Conservation (phyloP, 306 rosid species). For the Dryas drummondii region DNA sequence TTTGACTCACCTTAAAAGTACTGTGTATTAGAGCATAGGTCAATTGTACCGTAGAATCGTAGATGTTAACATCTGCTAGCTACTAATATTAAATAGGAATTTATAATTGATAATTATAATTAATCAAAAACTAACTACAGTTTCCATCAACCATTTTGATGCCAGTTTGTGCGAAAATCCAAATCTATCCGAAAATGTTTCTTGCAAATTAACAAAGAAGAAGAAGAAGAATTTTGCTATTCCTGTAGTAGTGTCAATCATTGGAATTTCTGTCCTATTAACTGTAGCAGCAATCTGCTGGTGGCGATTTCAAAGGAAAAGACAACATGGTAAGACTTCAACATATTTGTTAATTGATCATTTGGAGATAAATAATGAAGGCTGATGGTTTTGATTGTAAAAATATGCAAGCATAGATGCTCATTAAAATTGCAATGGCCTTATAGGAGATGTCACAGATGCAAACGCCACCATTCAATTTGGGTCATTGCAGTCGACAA, state of each 20-base stretch:
- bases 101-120: not conserved
- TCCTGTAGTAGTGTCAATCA: slow-evolving; percentile 42
- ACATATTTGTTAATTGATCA: not conserved
- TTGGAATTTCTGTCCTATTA: slow-evolving; percentile 34
- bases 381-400: not conserved
- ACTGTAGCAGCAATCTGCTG: slow-evolving; percentile 11
- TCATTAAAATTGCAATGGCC: slow-evolving; percentile 6
- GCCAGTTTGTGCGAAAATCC: slow-evolving; percentile 36
- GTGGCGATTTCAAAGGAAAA: slow-evolving; percentile 14
- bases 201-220: slow-evolving; percentile 31
- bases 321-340: slow-evolving; percentile 3
- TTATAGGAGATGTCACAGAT: not conserved
- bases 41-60: too few relatives aligned
- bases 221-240: slow-evolving; percentile 24
- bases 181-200: slow-evolving; percentile 31
- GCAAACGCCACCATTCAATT: not conserved
- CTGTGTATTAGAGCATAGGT: too few relatives aligned
- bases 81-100: not conserved
- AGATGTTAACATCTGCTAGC: not conserved
- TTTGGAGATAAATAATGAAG: too few relatives aligned
- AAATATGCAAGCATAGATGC: not conserved
- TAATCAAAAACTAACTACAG: not conserved
- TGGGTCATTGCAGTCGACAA: slow-evolving; percentile 28
- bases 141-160: not conserved
- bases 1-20: too few relatives aligned